A percentile compares a stretch with the other conserved stretches of the same genome.
phyloP scores from a whole-genome alignment of 495 filamentous ascomycete species.

The Podospora pseudoanserina region DNA sequence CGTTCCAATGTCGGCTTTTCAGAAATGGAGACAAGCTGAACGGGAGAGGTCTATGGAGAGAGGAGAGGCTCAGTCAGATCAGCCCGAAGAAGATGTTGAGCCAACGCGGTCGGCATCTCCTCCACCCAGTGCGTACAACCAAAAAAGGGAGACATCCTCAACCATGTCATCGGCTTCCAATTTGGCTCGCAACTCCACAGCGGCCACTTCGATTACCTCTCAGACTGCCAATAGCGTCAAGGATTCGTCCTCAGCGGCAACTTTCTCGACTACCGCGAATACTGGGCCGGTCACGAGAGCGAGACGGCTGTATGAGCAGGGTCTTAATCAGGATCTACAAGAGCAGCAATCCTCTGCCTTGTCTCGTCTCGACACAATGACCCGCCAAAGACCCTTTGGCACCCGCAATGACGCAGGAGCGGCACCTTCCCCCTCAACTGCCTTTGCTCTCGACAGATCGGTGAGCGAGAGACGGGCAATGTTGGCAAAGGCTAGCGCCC shows the following conservation, averaged over 20 bases:
- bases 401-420: slow-evolving; percentile 41
- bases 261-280: slow-evolving; percentile 30
- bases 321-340: slow-evolving; percentile 70
- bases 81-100: slow-evolving; percentile 38
- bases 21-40: slow-evolving; percentile 55
- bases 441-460: slow-evolving; percentile 32
- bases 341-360: slow-evolving; percentile 76
- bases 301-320: slow-evolving; percentile 81
- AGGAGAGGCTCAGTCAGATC: slow-evolving; percentile 22
- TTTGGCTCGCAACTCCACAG: slow-evolving; percentile 73
- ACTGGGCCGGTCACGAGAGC: slow-evolving; percentile 56
- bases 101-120: slow-evolving; percentile 56
- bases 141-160: slow-evolving; percentile 78
- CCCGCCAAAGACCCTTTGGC: slow-evolving; percentile 52
- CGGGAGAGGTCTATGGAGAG: slow-evolving; percentile 50
- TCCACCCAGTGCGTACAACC: slow-evolving; percentile 59
- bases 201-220: slow-evolving; percentile 88
- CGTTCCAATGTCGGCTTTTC: slow-evolving; percentile 74
- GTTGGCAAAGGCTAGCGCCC: slow-evolving; percentile 46
- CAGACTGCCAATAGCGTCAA: slow-evolving; percentile 54
- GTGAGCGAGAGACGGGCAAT: slow-evolving; percentile 34
- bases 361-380: slow-evolving; percentile 73
- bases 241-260: slow-evolving; percentile 37
- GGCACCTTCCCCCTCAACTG: slow-evolving; percentile 30
- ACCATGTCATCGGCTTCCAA: slow-evolving; percentile 76